Percentiles rank a stretch among this genome's conserved stretches.
phyloP scores from a whole-genome alignment of 495 filamentous ascomycete genomes.

The Lophium mytilinum region DNA sequence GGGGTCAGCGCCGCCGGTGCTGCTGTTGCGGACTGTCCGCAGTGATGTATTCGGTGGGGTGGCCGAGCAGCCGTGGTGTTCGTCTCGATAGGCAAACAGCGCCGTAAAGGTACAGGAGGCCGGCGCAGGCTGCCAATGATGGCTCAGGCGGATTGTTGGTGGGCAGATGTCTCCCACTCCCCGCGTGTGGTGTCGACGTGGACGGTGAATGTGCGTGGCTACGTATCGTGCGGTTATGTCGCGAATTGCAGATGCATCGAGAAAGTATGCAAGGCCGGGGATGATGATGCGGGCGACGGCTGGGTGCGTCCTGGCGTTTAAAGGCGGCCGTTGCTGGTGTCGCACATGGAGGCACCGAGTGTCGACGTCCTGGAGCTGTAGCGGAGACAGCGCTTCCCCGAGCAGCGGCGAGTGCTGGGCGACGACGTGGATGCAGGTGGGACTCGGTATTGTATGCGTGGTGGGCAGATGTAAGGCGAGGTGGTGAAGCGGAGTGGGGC shows the following conservation, averaged over 20 bases:
- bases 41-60: not conserved
- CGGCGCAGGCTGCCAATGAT: not conserved
- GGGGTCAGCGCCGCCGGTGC: not conserved
- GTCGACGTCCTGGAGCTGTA: not conserved
- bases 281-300: not conserved
- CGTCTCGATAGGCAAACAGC: not conserved
- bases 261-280: not conserved
- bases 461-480: too few species aligned
- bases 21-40: too few species aligned
- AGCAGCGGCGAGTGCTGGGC: not conserved
- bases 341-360: not conserved
- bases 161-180: too few species aligned
- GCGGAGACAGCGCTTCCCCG: not conserved
- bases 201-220: too few species aligned
- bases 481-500: too few species aligned
- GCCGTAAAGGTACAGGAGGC: not conserved
- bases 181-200: too few species aligned
- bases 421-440: not conserved
- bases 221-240: too few species aligned
- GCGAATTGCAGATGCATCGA: too few species aligned
- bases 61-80: not conserved
- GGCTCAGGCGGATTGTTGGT: not conserved
- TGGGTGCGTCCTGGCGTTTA: not conserved
- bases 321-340: not conserved
- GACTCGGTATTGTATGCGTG: not conserved